A percentile compares a stretch with the other conserved stretches of the same genome.
phyloP scores from a whole-genome alignment of 2,329 filamentous ascomycete genomes.

The Aspergillus sojae region DNA sequence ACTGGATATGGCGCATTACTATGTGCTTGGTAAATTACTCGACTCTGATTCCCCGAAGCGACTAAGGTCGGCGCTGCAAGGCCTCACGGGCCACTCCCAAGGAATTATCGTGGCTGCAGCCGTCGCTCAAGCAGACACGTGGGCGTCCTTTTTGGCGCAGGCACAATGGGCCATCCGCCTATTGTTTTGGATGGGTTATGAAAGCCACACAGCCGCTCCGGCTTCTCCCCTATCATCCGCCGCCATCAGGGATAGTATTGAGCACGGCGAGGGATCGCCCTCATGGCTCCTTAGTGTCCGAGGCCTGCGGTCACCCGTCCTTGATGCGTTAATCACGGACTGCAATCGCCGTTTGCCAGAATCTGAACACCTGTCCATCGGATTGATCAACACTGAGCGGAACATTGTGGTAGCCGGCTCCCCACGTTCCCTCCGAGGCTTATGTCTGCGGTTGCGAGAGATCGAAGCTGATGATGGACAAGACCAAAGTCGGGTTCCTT shows the following conservation, averaged over 20 bases:
- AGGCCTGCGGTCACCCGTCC: not conserved
- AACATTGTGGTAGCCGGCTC: constrained; percentile 37
- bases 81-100: constrained; percentile 38
- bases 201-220: constrained; percentile 27
- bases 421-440: constrained; percentile 25
- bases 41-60: not conserved
- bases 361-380: constrained; percentile 25
- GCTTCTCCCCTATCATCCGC: constrained; percentile 18
- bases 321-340: constrained; percentile 16
- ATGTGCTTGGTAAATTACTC: not conserved
- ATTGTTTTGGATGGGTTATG: constrained; percentile 40
- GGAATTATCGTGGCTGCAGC: constrained; percentile 40
- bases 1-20: constrained; percentile 22
- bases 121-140: constrained; percentile 32
- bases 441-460: not conserved
- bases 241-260: constrained; percentile 17
- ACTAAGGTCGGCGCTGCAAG: not conserved
- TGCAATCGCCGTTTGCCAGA: constrained; percentile 29
- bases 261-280: not conserved
- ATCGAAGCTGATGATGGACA: not conserved
- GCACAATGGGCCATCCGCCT: constrained; percentile 31
- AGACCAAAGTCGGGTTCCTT: constrained; percentile 28
- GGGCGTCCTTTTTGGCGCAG: constrained; percentile 34
- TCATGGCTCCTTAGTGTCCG: constrained; percentile 8
- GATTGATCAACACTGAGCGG: constrained; percentile 32